Evolutionary conservation across 2,329 filamentous ascomycete species (phyloP).

Genomic region (Penicillium crustosum): DNA sequence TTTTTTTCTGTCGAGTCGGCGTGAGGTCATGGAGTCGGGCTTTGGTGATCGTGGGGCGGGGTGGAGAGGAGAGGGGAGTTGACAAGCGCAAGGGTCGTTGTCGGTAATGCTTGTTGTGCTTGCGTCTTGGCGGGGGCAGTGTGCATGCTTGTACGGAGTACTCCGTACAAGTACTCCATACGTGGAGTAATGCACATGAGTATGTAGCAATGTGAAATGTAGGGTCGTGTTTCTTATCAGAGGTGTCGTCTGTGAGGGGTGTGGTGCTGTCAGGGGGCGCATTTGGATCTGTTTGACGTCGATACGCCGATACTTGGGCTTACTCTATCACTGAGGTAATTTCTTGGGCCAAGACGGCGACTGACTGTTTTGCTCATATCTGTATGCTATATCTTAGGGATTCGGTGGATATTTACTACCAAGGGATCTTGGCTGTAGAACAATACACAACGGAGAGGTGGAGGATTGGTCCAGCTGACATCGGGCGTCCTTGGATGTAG

Average conservation of each 20-base stretch:
- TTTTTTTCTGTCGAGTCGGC: background rate
- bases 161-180: background rate
- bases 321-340: background rate
- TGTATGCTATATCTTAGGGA: background rate
- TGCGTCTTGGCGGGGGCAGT: constrained; percentile 22
- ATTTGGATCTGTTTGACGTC: background rate
- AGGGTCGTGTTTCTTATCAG: background rate
- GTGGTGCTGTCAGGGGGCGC: constrained; percentile 3
- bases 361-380: background rate
- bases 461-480: background rate
- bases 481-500: background rate
- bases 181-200: background rate
- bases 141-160: constrained; percentile 7
- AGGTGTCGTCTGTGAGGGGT: background rate
- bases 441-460: background rate
- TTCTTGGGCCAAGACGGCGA: background rate
- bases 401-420: constrained; percentile 5
- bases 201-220: background rate
- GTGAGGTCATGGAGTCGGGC: background rate
- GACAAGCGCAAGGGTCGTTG: constrained; percentile 13
- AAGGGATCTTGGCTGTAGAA: constrained; percentile 10
- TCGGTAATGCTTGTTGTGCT: constrained; percentile 11
- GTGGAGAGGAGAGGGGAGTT: constrained; percentile 11
- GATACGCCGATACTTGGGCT: background rate
- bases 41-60: constrained; percentile 12